Evolutionary conservation across 768 basidiomycete species (phyloP).

Genomic region (Mycena rosella): DNA sequence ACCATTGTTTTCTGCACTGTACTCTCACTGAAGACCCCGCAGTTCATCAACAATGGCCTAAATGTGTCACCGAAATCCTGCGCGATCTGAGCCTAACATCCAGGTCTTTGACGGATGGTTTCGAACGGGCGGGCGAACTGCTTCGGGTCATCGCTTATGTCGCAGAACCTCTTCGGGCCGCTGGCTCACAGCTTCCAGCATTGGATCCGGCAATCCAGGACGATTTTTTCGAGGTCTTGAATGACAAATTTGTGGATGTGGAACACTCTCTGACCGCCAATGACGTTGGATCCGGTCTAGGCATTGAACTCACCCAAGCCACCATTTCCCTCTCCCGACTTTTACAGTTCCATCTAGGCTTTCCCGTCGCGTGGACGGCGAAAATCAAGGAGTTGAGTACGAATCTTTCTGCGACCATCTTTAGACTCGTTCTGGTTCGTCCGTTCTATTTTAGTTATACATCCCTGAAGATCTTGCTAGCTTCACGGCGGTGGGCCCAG

Average conservation of each 20-base stretch:
- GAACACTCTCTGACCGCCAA: slow-evolving; percentile 50
- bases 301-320: slow-evolving; percentile 51
- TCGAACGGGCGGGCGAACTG: slow-evolving; percentile 73
- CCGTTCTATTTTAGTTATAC: slow-evolving; percentile 14
- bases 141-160: slow-evolving; percentile 78
- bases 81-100: slow-evolving; percentile 46
- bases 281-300: slow-evolving; percentile 35
- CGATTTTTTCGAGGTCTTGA: slow-evolving; percentile 64
- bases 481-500: slow-evolving; percentile 65
- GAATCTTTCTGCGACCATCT: slow-evolving; percentile 57
- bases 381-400: slow-evolving; percentile 61
- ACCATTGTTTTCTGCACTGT: not conserved
- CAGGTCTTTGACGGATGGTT: slow-evolving; percentile 52
- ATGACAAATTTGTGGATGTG: slow-evolving; percentile 57
- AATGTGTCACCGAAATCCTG: slow-evolving; percentile 71
- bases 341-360: slow-evolving; percentile 80
- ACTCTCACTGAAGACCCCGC: slow-evolving; percentile 1
- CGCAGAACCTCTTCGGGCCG: slow-evolving; percentile 72
- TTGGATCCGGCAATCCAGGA: slow-evolving; percentile 71
- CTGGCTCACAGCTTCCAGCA: slow-evolving; percentile 55
- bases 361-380: slow-evolving; percentile 68
- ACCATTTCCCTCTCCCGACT: slow-evolving; percentile 73
- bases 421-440: slow-evolving; percentile 67
- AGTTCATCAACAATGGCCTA: slow-evolving; percentile 87
- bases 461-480: slow-evolving; percentile 50